Evolutionary conservation across 306 rosid species (phyloP).

Genomic region (Boehmeria nivea): DNA sequence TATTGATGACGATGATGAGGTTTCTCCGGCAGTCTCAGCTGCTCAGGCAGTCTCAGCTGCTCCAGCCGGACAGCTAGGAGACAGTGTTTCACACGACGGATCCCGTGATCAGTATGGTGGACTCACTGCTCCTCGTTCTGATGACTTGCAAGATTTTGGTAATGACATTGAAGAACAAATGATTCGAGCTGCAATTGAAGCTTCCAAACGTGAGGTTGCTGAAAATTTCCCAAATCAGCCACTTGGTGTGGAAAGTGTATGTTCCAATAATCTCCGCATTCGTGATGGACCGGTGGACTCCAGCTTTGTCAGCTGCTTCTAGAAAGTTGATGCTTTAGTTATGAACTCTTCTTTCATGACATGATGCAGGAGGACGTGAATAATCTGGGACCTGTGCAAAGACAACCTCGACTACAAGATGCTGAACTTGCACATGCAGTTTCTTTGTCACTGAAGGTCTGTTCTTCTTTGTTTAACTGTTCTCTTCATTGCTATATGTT

Average conservation of each 20-base stretch:
- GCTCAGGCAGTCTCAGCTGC: too few species aligned
- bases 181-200: constrained; percentile 93
- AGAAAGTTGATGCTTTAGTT: constrained; percentile 21
- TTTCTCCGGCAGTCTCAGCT: constrained; percentile 36
- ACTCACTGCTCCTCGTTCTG: constrained; percentile 53
- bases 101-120: too few species aligned
- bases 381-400: constrained; percentile 43
- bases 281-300: constrained; percentile 21
- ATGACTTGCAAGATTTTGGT: constrained; percentile 40
- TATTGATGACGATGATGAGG: constrained; percentile 41
- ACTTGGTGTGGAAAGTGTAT: constrained; percentile 42
- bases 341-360: constrained; percentile 19
- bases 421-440: constrained; percentile 80
- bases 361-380: constrained; percentile 46
- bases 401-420: constrained; percentile 53
- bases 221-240: constrained; percentile 38
- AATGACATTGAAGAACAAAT: constrained; percentile 96
- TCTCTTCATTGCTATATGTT: constrained; percentile 10
- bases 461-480: background rate
- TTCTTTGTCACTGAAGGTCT: constrained; percentile 72
- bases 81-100: constrained; percentile 27
- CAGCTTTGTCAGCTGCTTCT: constrained; percentile 17
- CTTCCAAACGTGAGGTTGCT: constrained; percentile 70
- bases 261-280: constrained; percentile 23
- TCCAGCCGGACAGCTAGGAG: constrained; percentile 17